Conservation (phyloP, 768 basidiomycete genomes). For the Clavulina sp. region DNA sequence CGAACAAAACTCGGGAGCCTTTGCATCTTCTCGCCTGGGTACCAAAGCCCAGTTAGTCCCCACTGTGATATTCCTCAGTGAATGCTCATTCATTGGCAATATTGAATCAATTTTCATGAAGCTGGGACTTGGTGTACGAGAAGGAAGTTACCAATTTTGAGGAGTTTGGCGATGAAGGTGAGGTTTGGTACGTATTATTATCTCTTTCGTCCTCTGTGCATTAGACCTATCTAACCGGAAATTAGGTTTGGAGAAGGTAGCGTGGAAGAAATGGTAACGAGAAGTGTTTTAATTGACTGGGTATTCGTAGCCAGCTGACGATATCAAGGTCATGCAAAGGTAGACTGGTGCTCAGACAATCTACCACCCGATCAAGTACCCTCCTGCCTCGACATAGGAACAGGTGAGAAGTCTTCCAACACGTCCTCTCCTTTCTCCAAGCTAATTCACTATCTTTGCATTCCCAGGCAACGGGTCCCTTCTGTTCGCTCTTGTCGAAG, state of each 20-base stretch:
- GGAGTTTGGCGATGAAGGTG: slow-evolving; percentile 70
- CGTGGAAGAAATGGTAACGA: slow-evolving; percentile 47
- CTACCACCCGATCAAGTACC: slow-evolving; percentile 31
- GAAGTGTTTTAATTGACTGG: not conserved
- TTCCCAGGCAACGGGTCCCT: slow-evolving; percentile 51
- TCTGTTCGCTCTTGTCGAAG: slow-evolving; percentile 50
- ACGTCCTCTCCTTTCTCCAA: not conserved
- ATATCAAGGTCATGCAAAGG: slow-evolving; percentile 5
- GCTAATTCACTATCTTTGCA: not conserved
- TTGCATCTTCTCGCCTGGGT: slow-evolving; percentile 58
- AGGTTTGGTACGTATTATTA: slow-evolving; percentile 46
- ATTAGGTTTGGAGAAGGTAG: slow-evolving; percentile 64
- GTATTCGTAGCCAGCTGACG: slow-evolving; percentile 14
- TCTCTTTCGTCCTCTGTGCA: not conserved
- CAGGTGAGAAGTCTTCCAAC: slow-evolving; percentile 11
- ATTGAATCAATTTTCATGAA: slow-evolving; percentile 16
- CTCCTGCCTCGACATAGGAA: slow-evolving; percentile 58
- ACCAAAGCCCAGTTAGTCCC: slow-evolving; percentile 55
- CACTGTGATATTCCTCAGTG: not conserved
- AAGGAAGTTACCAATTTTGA: slow-evolving; percentile 53
- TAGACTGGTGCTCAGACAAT: slow-evolving; percentile 42
- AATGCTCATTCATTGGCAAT: not conserved
- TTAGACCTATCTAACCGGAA: slow-evolving; percentile 1
- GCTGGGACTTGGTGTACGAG: slow-evolving; percentile 66
- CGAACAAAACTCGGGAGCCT: too few species aligned